Evolutionary conservation across 257 asterid species (phyloP), one percentile per base, ranked within the genome.

Genomic region (Gentiana dahurica): DNA sequence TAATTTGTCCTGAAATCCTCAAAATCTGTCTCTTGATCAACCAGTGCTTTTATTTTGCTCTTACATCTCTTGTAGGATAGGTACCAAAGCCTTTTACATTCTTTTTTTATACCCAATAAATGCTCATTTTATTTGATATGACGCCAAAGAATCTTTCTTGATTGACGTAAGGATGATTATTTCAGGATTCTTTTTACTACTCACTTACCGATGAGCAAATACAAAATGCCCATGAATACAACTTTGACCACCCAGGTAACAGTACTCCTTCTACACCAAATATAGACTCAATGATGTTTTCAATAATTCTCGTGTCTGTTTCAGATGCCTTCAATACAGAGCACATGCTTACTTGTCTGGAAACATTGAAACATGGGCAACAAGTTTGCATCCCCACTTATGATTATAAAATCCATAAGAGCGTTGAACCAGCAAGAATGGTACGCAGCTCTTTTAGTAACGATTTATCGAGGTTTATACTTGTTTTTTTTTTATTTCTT

Each of bases 211-310:
- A 52, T 10, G 88, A 87, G 67, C 85, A 83, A 81, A 46, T 87
- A 41, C 64, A 73, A 56, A 78, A 71, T 43, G 96, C 83, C 34
- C 48, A 71, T 1, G 94, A 83, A 49, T 83, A 81, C 76, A 87
- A 91, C 79, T 91, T 91, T 67, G 98, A 91, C 64, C 96, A 91
- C 77, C 96, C 96, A 35, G 95, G 98, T 91, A 69, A 24, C 24
- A 24, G 24, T 38, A 51, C 50, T 52, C 34, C 34, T 12, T 35
- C 12, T 8, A 11, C 24, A 12, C 48, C 41, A 8, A 35, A 5
- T 41, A 1, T 0, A 24, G 24, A 24, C 24, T 24, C 24, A 24
- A 24, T 24, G 24, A 24, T 24, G 24, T 24, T 24, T 24, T 24
- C 24, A 24, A 24, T 24, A 24, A 24, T 24, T 24, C 24, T 24